A percentile compares a stretch with the other conserved stretches of the same genome.
These are phyloP conservation scores for Candida mesenterica DNA, from an alignment of 1,139 yeast species.

Conservation along the genomic window DNA sequence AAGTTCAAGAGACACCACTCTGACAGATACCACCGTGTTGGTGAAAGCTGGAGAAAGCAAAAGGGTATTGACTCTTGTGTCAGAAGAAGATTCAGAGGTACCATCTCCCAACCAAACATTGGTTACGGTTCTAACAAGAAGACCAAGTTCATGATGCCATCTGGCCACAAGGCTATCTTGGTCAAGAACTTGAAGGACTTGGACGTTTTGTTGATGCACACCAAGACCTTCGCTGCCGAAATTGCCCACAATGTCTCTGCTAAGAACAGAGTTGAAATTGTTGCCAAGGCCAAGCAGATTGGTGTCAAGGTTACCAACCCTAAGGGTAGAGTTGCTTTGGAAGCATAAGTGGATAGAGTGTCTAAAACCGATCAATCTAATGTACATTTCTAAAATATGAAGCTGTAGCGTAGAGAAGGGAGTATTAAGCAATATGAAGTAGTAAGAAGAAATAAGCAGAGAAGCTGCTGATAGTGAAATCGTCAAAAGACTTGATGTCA, in stretches of 20 bases:
- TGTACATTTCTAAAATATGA: constrained; percentile 9
- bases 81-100: constrained; percentile 99
- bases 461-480: no score
- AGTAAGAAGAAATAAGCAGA: no score
- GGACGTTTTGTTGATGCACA: constrained; percentile 94
- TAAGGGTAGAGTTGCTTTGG: constrained; percentile 97
- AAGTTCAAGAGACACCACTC: constrained; percentile 99
- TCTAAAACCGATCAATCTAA: constrained; percentile 13
- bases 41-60: constrained; percentile 99
- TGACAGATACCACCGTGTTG: constrained; percentile 98
- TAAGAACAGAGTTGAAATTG: constrained; percentile 95
- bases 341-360: constrained; percentile 67
- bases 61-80: constrained; percentile 99
- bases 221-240: constrained; percentile 99
- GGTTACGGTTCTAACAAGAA: constrained; percentile 99
- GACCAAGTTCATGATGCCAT: constrained; percentile 94
- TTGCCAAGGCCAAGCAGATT: constrained; percentile 96
- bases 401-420: background rate
- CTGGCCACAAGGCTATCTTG: constrained; percentile 97
- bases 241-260: constrained; percentile 98
- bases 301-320: constrained; percentile 99
- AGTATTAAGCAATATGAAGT: background rate
- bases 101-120: constrained; percentile 98
- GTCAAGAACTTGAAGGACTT: constrained; percentile 92
- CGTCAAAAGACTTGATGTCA: no score